Conservation (phyloP, 768 basidiomycete species). For the Imleria badia region DNA sequence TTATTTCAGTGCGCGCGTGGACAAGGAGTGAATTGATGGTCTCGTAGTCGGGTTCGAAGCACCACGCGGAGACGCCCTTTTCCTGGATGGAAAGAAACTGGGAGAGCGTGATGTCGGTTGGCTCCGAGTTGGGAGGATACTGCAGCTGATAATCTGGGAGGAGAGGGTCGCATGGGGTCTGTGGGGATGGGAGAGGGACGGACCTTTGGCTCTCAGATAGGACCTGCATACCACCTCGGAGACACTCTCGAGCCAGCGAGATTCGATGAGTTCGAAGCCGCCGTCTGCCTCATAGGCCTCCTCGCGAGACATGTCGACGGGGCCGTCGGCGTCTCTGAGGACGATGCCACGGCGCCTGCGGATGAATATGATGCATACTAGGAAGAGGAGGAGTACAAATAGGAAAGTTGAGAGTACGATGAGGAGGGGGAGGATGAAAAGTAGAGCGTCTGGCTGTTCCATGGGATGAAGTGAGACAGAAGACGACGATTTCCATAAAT, state of each 20-base stretch:
- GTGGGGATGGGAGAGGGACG: constrained; percentile 19
- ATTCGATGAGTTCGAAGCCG: constrained; percentile 89
- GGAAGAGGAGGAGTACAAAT: constrained; percentile 88
- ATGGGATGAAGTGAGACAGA: background rate
- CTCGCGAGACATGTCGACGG: constrained; percentile 89
- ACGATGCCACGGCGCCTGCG: constrained; percentile 74
- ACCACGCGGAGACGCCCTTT: constrained; percentile 99
- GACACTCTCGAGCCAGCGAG: constrained; percentile 88
- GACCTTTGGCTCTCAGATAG: constrained; percentile 89
- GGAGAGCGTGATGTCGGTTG: constrained; percentile 96
- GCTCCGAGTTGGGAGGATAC: constrained; percentile 94
- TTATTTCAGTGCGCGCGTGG: constrained; percentile 94
- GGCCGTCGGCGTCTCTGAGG: constrained; percentile 85
- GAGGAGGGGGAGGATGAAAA: constrained; percentile 90
- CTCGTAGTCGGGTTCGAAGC: constrained; percentile 98
- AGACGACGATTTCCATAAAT: constrained; percentile 1
- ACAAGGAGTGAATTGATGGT: constrained; percentile 90
- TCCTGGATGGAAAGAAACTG: constrained; percentile 99
- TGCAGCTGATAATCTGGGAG: constrained; percentile 72
- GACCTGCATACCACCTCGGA: constrained; percentile 61
- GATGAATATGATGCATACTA: constrained; percentile 85
- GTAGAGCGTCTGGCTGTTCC: constrained; percentile 56
- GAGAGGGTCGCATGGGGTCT: constrained; percentile 1
- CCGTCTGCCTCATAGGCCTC: constrained; percentile 91
- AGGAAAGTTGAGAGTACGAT: constrained; percentile 92